Base-by-base conservation (phyloP, 208 protist genomes). In the Acanthamoeba pearcei region DNA sequence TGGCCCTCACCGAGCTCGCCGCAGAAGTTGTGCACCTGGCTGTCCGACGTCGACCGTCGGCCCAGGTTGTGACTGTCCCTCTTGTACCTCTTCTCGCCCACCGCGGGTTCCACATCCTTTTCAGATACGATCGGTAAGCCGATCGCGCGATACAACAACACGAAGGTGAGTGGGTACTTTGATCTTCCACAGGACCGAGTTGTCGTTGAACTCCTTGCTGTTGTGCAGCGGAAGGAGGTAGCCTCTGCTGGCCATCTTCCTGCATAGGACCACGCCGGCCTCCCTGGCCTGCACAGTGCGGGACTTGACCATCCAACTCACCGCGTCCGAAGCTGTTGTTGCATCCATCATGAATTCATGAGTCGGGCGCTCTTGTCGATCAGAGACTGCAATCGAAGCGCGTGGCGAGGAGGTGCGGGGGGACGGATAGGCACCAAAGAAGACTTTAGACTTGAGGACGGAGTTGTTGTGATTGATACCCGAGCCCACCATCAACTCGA, bases 121-220 rank as follows among this genome's bases (percentile, higher is more conserved):
- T 62, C 29, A 15, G n/a, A n/a, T n/a, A n/a, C n/a, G n/a, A 8
- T 29, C 12, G 29, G 49, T 32, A 24, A 15, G 32, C 51, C 0
- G 1, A 42, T 24, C 24, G 1, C 13, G 32, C 6, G 42, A 15
- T 0, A n/a, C 19, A 85, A 8, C 38, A 1, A 51, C 19, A 27
- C 6, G 12, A 57, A 6, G 27, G 15, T 1, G 35, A 1, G 70
- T 27, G 29, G 46, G 29, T n/a, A 90, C 82, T 49, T 32, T 57
- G 46, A 90, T 35, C 38, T 90, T 90, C 82, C 82, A 90, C 12
- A 90, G 82, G 15, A 90, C 82, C 60, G 82, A 70, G 24, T 90
- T 90, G 82, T 90, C 82, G 29, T 66, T 27, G n/a, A 90, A 90
- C 32, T 90, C 49, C 29, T 90, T 90, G 51, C 55, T 57, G 49